phyloP scores from a whole-genome alignment of 1,139 yeast species.

The Pichia sp. region DNA sequence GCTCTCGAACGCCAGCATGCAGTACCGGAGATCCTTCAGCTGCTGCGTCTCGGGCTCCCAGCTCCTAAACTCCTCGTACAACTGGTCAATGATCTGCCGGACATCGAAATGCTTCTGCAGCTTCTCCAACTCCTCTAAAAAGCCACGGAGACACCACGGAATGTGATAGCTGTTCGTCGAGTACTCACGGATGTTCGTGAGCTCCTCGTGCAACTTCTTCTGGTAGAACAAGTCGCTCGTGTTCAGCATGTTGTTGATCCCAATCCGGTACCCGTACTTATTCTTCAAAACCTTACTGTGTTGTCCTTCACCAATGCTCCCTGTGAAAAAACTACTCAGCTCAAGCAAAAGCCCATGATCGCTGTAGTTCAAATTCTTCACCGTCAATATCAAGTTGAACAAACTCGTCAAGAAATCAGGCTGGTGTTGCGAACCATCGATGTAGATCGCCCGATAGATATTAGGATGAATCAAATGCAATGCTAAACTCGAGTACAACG shows the following conservation, averaged over 20 bases:
- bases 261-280: constrained; percentile 51
- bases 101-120: constrained; percentile 44
- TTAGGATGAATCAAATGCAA: constrained; percentile 50
- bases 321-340: constrained; percentile 48
- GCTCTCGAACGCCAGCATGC: constrained; percentile 29
- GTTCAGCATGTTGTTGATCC: constrained; percentile 48
- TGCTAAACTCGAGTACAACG: constrained; percentile 46
- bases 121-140: constrained; percentile 48
- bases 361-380: constrained; percentile 49
- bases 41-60: constrained; percentile 43
- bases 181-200: constrained; percentile 43
- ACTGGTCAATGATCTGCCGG: constrained; percentile 32
- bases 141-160: constrained; percentile 61
- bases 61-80: constrained; percentile 35
- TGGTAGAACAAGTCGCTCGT: constrained; percentile 49
- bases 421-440: constrained; percentile 38
- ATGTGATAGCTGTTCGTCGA: constrained; percentile 53
- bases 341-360: constrained; percentile 55
- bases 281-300: constrained; percentile 51
- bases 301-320: constrained; percentile 49
- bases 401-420: constrained; percentile 48
- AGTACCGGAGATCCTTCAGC: constrained; percentile 43
- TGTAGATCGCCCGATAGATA: constrained; percentile 43
- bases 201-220: constrained; percentile 39
- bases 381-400: constrained; percentile 46